Evolutionary conservation across 1,284 basidiomycete species (phyloP).

Genomic region (Ceratobasidium sp.): DNA sequence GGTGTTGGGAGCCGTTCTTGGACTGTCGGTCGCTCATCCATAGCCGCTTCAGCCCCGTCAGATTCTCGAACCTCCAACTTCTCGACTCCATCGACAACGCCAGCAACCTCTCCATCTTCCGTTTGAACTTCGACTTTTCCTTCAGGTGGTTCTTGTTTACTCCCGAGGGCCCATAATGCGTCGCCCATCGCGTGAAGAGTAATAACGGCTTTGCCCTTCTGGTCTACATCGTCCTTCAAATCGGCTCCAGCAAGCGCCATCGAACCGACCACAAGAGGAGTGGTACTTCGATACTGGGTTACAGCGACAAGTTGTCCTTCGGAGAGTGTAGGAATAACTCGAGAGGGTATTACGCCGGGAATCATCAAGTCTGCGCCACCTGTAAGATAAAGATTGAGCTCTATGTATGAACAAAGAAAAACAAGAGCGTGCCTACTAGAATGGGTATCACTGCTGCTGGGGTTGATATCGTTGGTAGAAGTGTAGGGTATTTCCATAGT

Average conservation of each 20-base stretch:
- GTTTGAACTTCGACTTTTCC: constrained; percentile 51
- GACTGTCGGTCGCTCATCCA: constrained; percentile 47
- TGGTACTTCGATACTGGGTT: constrained; percentile 63
- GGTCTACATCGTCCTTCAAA: constrained; percentile 58
- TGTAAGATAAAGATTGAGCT: constrained; percentile 5
- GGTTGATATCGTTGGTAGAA: constrained; percentile 76
- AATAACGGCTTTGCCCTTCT: constrained; percentile 80
- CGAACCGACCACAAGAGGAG: constrained; percentile 76
- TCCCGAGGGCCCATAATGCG: constrained; percentile 76
- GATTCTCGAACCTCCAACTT: constrained; percentile 47
- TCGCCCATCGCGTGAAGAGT: constrained; percentile 80
- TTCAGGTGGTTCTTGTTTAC: constrained; percentile 68
- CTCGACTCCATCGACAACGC: constrained; percentile 5
- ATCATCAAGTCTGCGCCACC: constrained; percentile 84
- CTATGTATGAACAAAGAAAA: not conserved
- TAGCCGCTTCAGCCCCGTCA: constrained; percentile 47
- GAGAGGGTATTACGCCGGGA: constrained; percentile 74
- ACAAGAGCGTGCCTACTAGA: constrained; percentile 61
- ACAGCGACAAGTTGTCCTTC: constrained; percentile 69
- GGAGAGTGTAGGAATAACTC: constrained; percentile 62
- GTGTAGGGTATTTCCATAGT: constrained; percentile 74
- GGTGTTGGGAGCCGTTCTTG: constrained; percentile 22
- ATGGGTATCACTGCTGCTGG: constrained; percentile 73
- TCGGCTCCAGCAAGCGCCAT: constrained; percentile 71
- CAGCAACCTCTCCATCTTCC: constrained; percentile 46